These are phyloP conservation scores for Sarcomyxa edulis DNA, from an alignment of 768 basidiomycete genomes.

Conservation along the genomic window DNA sequence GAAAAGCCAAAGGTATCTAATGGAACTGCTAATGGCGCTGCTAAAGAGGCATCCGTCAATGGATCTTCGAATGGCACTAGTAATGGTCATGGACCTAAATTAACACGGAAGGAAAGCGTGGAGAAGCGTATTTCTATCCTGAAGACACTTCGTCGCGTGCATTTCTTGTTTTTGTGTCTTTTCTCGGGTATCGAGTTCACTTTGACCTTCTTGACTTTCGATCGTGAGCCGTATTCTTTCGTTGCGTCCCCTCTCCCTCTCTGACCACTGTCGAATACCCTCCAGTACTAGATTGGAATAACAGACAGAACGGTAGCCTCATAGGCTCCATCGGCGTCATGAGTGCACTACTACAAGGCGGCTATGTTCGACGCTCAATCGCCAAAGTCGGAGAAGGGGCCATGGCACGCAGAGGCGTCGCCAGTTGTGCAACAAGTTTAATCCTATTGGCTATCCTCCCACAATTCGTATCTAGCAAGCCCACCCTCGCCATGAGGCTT, in stretches of 20 bases:
- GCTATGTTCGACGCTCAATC: slow-evolving; percentile 84
- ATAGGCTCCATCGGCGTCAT: slow-evolving; percentile 88
- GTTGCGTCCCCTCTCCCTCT: background rate
- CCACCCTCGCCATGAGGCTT: slow-evolving; percentile 42
- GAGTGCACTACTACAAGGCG: slow-evolving; percentile 87
- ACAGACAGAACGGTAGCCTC: slow-evolving; percentile 81
- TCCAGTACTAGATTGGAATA: slow-evolving; percentile 86
- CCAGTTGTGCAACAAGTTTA: slow-evolving; percentile 68
- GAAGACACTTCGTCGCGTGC: slow-evolving; percentile 55
- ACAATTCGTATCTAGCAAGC: slow-evolving; percentile 34
- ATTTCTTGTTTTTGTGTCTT: slow-evolving; percentile 81
- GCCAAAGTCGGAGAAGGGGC: slow-evolving; percentile 71
- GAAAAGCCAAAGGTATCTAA: slow-evolving; percentile 1
- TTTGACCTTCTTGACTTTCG: slow-evolving; percentile 90
- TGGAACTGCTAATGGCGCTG: slow-evolving; percentile 11
- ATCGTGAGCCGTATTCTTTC: slow-evolving; percentile 48
- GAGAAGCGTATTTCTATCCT: slow-evolving; percentile 55
- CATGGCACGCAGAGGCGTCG: slow-evolving; percentile 80
- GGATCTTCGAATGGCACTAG: slow-evolving; percentile 15
- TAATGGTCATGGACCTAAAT: slow-evolving; percentile 17
- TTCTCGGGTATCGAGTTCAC: slow-evolving; percentile 98
- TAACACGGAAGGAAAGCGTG: slow-evolving; percentile 22
- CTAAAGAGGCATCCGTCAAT: slow-evolving; percentile 11
- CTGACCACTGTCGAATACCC: slow-evolving; percentile 2
- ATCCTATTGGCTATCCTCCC: slow-evolving; percentile 71